phyloP scores from a whole-genome alignment of 2,329 filamentous ascomycete species.

The Trichoderma semiorbis region DNA sequence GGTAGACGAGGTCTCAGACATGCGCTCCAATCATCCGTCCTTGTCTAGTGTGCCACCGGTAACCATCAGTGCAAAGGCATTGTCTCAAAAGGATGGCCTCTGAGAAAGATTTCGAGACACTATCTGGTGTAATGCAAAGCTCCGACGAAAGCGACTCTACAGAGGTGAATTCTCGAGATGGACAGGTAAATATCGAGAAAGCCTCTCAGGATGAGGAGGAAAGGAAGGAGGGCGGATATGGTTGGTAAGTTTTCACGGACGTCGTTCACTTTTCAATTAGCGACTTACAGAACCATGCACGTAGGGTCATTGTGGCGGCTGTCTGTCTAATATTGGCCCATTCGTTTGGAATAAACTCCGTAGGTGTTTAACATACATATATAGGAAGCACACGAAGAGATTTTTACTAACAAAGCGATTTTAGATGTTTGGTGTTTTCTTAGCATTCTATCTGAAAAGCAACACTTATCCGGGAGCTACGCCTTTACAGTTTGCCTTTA shows the following conservation, averaged over 20 bases:
- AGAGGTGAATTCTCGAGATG: background rate
- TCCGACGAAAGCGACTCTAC: background rate
- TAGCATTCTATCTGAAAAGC: conserved; percentile 54
- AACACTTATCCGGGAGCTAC: conserved; percentile 61
- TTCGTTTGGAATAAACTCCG: conserved; percentile 9
- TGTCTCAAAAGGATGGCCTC: background rate
- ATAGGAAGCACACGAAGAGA: background rate
- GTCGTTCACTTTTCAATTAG: background rate
- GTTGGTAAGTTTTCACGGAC: background rate
- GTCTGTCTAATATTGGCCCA: background rate
- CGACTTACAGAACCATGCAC: background rate
- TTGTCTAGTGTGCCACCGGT: background rate
- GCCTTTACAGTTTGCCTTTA: conserved; percentile 68
- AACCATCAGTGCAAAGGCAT: background rate
- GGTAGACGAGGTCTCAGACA: background rate
- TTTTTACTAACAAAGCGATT: background rate
- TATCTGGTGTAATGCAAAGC: background rate
- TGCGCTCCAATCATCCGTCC: background rate
- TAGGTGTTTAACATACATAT: background rate
- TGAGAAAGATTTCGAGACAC: background rate
- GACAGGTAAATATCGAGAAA: background rate
- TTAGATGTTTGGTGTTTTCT: conserved; percentile 42
- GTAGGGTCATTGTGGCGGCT: background rate
- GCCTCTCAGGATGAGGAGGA: background rate
- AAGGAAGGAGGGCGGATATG: conserved; percentile 2